Evolutionary conservation across 176 grass and related monocot genomes (phyloP).

Genomic region (Aechmea fasciata): DNA sequence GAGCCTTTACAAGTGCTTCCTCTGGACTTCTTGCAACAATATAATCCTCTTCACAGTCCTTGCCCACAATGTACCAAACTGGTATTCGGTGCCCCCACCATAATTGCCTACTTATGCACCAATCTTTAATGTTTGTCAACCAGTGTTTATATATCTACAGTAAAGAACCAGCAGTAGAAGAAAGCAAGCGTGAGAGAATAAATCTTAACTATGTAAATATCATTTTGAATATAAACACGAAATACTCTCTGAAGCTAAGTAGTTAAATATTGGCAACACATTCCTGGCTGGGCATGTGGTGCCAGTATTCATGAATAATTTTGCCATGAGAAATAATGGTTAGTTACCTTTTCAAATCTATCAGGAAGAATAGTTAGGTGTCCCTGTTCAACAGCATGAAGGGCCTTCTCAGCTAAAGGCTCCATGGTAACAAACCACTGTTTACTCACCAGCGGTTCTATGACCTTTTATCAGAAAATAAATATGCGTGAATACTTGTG

Average conservation of each 20-base stretch:
- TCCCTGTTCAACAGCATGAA: constrained; percentile 70
- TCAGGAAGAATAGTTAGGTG: constrained; percentile 93
- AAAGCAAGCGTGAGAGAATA: constrained; percentile 12
- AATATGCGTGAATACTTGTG: constrained; percentile 21
- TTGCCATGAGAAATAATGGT: not conserved
- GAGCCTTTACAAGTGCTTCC: constrained; percentile 74
- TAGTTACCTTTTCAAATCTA: constrained; percentile 91
- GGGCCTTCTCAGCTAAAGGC: constrained; percentile 78
- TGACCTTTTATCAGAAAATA: constrained; percentile 45
- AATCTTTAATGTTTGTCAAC: constrained; percentile 99
- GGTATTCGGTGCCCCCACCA: constrained; percentile 99
- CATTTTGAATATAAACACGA: not conserved
- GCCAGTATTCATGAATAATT: too few species aligned
- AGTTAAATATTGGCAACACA: too few species aligned
- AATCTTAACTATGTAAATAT: constrained; percentile 1
- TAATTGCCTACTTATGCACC: constrained; percentile 98
- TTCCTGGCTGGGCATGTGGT: not conserved
- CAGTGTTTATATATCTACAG: constrained; percentile 97
- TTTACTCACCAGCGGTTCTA: constrained; percentile 96
- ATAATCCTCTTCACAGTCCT: constrained; percentile 83
- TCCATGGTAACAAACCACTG: constrained; percentile 99
- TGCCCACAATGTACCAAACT: constrained; percentile 96
- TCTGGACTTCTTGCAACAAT: constrained; percentile 74
- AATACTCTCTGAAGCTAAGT: too few species aligned
- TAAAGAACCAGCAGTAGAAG: constrained; percentile 11